Conservation (phyloP, 2,329 filamentous ascomycete species). For the Teratosphaeria destructans region DNA sequence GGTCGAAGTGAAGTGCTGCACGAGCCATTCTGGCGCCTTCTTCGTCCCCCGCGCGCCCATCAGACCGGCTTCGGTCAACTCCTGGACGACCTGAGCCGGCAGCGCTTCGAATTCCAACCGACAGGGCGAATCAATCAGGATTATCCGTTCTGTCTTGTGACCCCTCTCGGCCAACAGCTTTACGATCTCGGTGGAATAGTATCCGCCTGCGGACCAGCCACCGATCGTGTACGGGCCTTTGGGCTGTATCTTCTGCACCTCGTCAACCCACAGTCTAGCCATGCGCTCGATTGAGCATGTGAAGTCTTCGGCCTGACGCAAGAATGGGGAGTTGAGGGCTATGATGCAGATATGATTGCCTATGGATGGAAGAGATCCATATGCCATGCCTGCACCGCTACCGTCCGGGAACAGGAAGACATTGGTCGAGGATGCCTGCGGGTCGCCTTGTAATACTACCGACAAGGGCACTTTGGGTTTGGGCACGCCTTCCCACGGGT, state of each 20-base stretch:
- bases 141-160: conserved; percentile 18
- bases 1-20: conserved; percentile 21
- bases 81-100: conserved; percentile 16
- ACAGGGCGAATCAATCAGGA: conserved; percentile 22
- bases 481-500: conserved; percentile 22
- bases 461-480: conserved; percentile 23
- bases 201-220: conserved; percentile 69
- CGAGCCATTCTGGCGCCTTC: conserved; percentile 22
- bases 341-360: conserved; percentile 40
- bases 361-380: conserved; percentile 30
- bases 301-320: conserved; percentile 18
- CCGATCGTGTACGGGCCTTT: conserved; percentile 52
- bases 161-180: conserved; percentile 15
- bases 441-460: conserved; percentile 16
- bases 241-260: conserved; percentile 35
- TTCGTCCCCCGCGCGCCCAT: conserved; percentile 18
- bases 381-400: conserved; percentile 36
- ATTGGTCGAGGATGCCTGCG: conserved; percentile 7
- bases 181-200: conserved; percentile 46
- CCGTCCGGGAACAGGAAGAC: conserved; percentile 37
- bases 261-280: conserved; percentile 16
- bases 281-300: conserved; percentile 21
- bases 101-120: conserved; percentile 16
- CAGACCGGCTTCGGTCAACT: conserved; percentile 17
- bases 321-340: conserved; percentile 22